Base-by-base conservation (phyloP, 805 yeast genomes). In the Candida nanaspora region DNA sequence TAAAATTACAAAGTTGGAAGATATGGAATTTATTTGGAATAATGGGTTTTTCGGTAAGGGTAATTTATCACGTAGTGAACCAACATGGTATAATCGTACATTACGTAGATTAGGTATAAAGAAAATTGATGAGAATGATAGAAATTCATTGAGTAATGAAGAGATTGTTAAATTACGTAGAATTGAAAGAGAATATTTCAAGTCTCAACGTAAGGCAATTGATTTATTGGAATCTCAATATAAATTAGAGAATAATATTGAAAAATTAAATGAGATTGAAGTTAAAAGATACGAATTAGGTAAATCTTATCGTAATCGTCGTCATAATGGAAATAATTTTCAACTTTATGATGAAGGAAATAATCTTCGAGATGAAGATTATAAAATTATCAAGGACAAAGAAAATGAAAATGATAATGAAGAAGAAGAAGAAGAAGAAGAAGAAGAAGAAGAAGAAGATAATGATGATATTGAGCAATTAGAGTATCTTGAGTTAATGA, bases 41-140 rank as follows among this genome's bases (percentile, higher is more conserved):
- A 72, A 72, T 49, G 98, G 98, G 1, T 93, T 88, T 55, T 93
- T 87, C 56, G 98, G 98, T 6, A 93, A 91, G 54, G 98, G 98
- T 2, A 74, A 76, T 2, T 64, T 88, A 35, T 85, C 96, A 28
- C 69, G 98, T 47, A 83, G 95, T 42, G 97, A 93, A 55, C 96
- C 98, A 0, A 77, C 96, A 0, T 93, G 98, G 97, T 61, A 56
- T 35, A 68, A 66, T n/a, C 69, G 97, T 40, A 78, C 86, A 1
- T 61, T 64, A 26, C 67, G 79, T 36, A 59, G 86, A 33, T 61
- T 84, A 21, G 71, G 73, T 13, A 70, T 59, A 21, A 70, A 38
- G n/a, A n/a, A n/a, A n/a, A n/a, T n/a, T n/a, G n/a, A n/a, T 54
- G 62, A 37, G 52, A 36, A 47, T 20, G n/a, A 41, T 37, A 50